Evolutionary conservation across 2,329 filamentous ascomycete genomes (phyloP).

Genomic region (Ceratocystis lukuohia): DNA sequence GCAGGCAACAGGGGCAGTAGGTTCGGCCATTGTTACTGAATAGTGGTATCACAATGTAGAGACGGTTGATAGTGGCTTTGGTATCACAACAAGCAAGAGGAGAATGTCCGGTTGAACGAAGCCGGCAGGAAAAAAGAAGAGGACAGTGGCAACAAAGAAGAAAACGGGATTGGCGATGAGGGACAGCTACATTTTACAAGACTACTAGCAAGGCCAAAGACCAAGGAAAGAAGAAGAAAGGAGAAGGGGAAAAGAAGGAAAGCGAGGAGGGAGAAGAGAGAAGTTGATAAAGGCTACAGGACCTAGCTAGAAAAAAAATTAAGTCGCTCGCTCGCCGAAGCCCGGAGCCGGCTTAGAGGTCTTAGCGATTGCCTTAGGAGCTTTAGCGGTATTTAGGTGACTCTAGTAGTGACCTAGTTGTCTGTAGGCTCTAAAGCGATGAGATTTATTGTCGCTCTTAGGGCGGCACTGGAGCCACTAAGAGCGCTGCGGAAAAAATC

Average conservation of each 20-base stretch:
- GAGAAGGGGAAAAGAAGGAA: background rate
- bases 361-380: background rate
- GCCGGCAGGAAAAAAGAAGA: background rate
- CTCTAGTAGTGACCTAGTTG: too few relatives aligned
- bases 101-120: background rate
- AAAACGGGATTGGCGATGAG: background rate
- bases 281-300: background rate
- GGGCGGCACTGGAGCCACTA: too few relatives aligned
- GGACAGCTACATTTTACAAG: constrained; percentile 3
- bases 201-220: background rate
- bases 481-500: constrained; percentile 4
- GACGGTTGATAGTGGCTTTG: background rate
- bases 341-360: constrained; percentile 13
- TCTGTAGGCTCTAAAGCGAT: too few relatives aligned
- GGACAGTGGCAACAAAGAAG: background rate
- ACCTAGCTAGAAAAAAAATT: constrained; percentile 7
- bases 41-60: background rate
- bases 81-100: background rate
- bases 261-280: background rate
- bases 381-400: background rate
- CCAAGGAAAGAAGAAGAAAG: background rate
- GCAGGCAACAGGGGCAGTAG: constrained; percentile 40
- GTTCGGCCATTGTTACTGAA: constrained; percentile 12
- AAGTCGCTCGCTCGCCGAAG: constrained; percentile 18
- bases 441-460: too few relatives aligned